These are phyloP conservation scores for Ambrosia artemisiifolia DNA, from an alignment of 129 eudicot species.

Conservation along the genomic window DNA sequence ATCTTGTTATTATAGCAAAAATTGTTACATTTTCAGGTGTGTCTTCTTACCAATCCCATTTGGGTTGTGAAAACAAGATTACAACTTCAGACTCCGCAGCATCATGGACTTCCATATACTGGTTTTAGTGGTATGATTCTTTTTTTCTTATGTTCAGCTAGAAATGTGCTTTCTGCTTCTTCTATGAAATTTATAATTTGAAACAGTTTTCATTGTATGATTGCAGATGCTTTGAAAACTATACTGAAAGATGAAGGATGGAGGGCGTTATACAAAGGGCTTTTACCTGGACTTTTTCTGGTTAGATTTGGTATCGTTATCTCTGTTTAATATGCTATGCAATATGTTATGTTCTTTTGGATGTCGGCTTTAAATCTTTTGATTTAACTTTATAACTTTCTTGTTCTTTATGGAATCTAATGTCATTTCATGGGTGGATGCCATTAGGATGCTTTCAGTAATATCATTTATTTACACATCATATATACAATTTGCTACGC, in stretches of 20 bases:
- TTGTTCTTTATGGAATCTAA: neutral
- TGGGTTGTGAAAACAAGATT: slow-evolving; percentile 99
- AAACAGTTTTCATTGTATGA: neutral
- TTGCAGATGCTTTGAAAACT: slow-evolving; percentile 86
- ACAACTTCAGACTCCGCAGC: slow-evolving; percentile 96
- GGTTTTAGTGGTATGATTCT: slow-evolving; percentile 76
- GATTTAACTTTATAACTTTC: neutral
- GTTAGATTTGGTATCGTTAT: slow-evolving; percentile 49
- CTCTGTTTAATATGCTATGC: slow-evolving; percentile 20
- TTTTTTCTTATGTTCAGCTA: slow-evolving; percentile 17
- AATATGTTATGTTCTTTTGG: slow-evolving; percentile 7
- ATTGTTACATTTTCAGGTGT: slow-evolving; percentile 55
- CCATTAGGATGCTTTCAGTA: neutral
- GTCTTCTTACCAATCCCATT: slow-evolving; percentile 85
- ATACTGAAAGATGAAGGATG: slow-evolving; percentile 98
- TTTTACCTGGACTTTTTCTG: slow-evolving; percentile 92
- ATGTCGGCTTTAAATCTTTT: slow-evolving; percentile 2
- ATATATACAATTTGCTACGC: slow-evolving; percentile 14
- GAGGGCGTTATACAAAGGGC: slow-evolving; percentile 89
- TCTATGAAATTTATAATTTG: neutral
- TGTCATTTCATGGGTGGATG: neutral
- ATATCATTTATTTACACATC: neutral
- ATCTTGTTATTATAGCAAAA: neutral
- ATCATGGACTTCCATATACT: slow-evolving; percentile 61
- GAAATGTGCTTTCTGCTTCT: slow-evolving; percentile 14